A percentile compares a stretch with the other conserved stretches of the same genome.
Conservation (phyloP, 2,329 filamentous ascomycete genomes). For the Dothideomycetes sp. region DNA sequence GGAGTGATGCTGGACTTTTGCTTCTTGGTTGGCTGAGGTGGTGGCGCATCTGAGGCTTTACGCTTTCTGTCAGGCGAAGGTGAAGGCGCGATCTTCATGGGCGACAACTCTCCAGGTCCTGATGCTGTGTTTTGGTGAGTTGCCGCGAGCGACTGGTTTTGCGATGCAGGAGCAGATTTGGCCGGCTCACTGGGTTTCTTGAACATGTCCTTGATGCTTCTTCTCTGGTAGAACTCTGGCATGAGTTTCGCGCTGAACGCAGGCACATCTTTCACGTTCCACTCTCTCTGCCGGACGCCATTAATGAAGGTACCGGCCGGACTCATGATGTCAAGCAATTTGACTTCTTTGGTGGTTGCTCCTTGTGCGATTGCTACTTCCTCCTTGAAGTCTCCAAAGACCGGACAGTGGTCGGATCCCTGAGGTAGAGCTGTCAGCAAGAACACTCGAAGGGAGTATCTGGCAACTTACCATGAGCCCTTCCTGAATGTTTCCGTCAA, state of each 20-base stretch:
- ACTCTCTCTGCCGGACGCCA: conserved; percentile 58
- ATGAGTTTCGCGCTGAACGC: conserved; percentile 73
- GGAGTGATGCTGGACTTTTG: conserved; percentile 42
- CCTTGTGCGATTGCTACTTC: conserved; percentile 42
- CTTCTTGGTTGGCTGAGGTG: conserved; percentile 37
- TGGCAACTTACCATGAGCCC: conserved; percentile 58
- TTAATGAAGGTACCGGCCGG: conserved; percentile 60
- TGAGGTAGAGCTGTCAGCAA: conserved; percentile 19
- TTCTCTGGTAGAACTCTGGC: conserved; percentile 76
- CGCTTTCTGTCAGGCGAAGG: conserved; percentile 24
- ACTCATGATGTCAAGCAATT: conserved; percentile 69
- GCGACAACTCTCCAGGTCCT: background rate
- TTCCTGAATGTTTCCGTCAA: conserved; percentile 78
- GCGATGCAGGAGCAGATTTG: background rate
- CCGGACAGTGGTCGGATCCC: conserved; percentile 94
- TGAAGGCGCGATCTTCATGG: background rate
- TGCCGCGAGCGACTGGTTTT: background rate
- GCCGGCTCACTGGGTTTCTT: conserved; percentile 34
- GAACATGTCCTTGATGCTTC: conserved; percentile 92
- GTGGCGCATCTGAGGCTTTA: conserved; percentile 22
- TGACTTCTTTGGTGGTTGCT: conserved; percentile 29
- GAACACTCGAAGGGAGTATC: background rate
- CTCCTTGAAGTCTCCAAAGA: conserved; percentile 67
- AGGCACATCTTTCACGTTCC: conserved; percentile 57
- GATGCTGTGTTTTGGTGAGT: background rate